Evolutionary conservation across 1,139 yeast genomes (phyloP).

Genomic region (Zygoascus sp.): DNA sequence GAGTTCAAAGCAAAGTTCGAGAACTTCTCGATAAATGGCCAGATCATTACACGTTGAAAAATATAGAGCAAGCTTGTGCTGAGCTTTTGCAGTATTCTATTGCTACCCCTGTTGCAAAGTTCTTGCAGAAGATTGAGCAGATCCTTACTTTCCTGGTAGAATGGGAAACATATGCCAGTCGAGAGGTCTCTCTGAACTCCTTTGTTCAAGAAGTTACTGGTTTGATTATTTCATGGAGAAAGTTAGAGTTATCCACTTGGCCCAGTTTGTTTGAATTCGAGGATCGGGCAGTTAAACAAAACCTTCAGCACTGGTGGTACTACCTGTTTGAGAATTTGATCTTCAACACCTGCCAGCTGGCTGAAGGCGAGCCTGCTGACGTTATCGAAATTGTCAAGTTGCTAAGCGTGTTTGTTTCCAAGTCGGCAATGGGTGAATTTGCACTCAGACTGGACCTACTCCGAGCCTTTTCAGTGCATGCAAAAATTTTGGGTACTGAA

Average conservation of each 20-base stretch:
- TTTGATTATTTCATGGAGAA: slow-evolving; percentile 86
- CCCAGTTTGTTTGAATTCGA: slow-evolving; percentile 67
- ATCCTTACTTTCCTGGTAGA: slow-evolving; percentile 75
- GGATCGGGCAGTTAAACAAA: slow-evolving; percentile 47
- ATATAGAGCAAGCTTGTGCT: slow-evolving; percentile 56
- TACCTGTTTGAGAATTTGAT: slow-evolving; percentile 71
- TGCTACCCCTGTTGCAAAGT: slow-evolving; percentile 68
- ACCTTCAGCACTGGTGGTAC: slow-evolving; percentile 85
- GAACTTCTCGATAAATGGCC: slow-evolving; percentile 77
- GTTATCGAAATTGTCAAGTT: slow-evolving; percentile 52
- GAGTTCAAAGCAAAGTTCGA: slow-evolving; percentile 45
- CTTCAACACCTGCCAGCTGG: slow-evolving; percentile 14
- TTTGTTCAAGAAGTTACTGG: slow-evolving; percentile 56
- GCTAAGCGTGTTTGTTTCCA: slow-evolving; percentile 68
- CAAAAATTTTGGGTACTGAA: slow-evolving; percentile 16
- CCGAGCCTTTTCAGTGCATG: slow-evolving; percentile 57
- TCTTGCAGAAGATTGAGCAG: slow-evolving; percentile 81
- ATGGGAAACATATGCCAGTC: slow-evolving; percentile 92
- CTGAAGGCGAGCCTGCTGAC: slow-evolving; percentile 25
- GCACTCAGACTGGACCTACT: slow-evolving; percentile 52
- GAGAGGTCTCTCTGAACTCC: slow-evolving; percentile 59
- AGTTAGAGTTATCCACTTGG: slow-evolving; percentile 84
- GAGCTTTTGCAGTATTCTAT: slow-evolving; percentile 65
- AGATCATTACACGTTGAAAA: slow-evolving; percentile 84
- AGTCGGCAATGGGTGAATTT: slow-evolving; percentile 73